These are phyloP conservation scores for Raphanus sativus DNA, from an alignment of 345 rosid genomes.

Conservation along the genomic window DNA sequence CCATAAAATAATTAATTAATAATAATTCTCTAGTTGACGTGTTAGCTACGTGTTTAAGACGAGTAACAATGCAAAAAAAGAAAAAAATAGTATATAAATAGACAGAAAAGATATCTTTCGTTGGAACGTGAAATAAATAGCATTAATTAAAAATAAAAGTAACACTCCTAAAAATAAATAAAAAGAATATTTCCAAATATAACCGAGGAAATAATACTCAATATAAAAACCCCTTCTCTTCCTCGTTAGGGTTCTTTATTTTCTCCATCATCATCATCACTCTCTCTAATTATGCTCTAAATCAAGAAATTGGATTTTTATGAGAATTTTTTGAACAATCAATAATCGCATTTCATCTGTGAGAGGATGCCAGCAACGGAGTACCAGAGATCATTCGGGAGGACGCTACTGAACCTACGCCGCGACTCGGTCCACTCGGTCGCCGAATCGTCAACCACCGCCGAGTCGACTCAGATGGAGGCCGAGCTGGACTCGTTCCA, in stretches of 20 bases:
- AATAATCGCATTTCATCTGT: conserved; percentile 8
- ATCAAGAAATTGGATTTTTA: background rate
- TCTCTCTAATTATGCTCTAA: background rate
- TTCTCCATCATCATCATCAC: background rate
- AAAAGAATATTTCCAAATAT: conserved; percentile 14
- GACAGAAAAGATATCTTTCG: conserved; percentile 16
- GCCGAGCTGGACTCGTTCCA: conserved; percentile 62
- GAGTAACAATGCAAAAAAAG: background rate
- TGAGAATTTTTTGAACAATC: background rate
- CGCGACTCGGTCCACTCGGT: conserved; percentile 46
- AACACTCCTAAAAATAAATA: background rate
- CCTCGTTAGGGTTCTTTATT: conserved; percentile 4
- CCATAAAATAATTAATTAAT: background rate
- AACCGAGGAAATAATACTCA: background rate
- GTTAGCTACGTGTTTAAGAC: conserved; percentile 32
- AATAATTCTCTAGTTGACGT: conserved; percentile 13
- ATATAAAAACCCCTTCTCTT: conserved; percentile 19
- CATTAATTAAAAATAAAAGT: background rate
- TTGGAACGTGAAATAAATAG: conserved; percentile 15
- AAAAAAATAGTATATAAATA: background rate
- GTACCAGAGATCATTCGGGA: conserved; percentile 48
- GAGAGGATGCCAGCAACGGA: conserved; percentile 59
- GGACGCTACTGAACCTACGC: conserved; percentile 47
- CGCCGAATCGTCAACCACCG: conserved; percentile 19
- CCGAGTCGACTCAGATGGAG: conserved; percentile 38